phyloP scores from a whole-genome alignment of 345 rosid genomes.

The Rubroshorea leprosula region DNA sequence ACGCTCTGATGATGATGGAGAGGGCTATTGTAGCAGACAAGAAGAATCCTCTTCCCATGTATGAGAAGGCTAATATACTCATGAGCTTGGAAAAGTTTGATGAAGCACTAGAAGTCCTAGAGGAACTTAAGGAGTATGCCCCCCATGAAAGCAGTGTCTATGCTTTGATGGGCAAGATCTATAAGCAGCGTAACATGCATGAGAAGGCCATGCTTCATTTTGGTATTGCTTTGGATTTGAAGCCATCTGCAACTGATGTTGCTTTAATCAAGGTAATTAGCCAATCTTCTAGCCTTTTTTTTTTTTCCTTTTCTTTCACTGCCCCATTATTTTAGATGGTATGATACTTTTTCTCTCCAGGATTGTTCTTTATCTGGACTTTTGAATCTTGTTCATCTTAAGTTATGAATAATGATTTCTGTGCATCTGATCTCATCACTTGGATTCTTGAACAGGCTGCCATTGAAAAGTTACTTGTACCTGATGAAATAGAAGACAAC shows the following conservation, averaged over 20 bases:
- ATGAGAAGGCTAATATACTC: slow-evolving; percentile 88
- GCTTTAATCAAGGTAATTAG: slow-evolving; percentile 78
- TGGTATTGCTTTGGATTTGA: slow-evolving; percentile 92
- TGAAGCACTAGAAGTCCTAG: slow-evolving; percentile 85
- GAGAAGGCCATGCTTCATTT: slow-evolving; percentile 92
- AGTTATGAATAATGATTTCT: too few relatives aligned
- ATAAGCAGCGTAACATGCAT: slow-evolving; percentile 64
- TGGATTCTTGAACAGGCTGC: slow-evolving; percentile 61
- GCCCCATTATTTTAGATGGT: too few relatives aligned
- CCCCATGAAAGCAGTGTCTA: slow-evolving; percentile 93
- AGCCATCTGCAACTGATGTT: slow-evolving; percentile 89
- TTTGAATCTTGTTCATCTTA: too few relatives aligned
- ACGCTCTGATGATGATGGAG: slow-evolving; percentile 91
- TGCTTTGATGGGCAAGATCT: slow-evolving; percentile 92
- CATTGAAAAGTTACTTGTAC: slow-evolving; percentile 92
- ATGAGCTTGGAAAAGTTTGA: slow-evolving; percentile 67
- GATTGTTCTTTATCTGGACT: too few relatives aligned
- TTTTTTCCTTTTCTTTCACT: slow-evolving; percentile 6
- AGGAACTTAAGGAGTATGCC: slow-evolving; percentile 89
- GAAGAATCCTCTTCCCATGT: slow-evolving; percentile 97
- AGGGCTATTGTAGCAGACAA: slow-evolving; percentile 80
- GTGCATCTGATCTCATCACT: background rate
- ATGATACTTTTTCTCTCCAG: too few relatives aligned
- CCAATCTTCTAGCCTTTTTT: slow-evolving; percentile 2
- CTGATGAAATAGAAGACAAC: slow-evolving; percentile 79